A percentile compares a stretch with the other conserved stretches of the same genome.
phyloP scores from a whole-genome alignment of 345 rosid species.

The Brassica rapa region DNA sequence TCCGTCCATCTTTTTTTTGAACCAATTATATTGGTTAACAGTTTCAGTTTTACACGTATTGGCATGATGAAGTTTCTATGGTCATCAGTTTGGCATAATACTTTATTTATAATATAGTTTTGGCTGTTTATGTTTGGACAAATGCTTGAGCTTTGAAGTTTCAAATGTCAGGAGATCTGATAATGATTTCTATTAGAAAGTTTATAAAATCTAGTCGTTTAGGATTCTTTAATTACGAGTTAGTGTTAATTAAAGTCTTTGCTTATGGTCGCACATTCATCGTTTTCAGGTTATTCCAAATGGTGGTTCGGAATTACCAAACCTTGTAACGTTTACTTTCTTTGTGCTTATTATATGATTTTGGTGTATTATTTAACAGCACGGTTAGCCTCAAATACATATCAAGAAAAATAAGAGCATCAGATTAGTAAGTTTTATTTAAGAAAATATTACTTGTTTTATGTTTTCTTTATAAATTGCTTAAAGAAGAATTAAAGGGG shows the following conservation, averaged over 20 bases:
- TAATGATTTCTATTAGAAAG: neutral
- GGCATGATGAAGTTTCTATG: neutral
- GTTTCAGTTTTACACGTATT: slow-evolving; percentile 1
- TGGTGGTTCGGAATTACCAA: neutral
- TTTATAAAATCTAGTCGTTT: neutral
- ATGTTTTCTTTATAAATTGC: neutral
- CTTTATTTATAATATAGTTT: neutral
- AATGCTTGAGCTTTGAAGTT: neutral
- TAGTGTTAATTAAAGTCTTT: neutral
- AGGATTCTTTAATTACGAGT: neutral
- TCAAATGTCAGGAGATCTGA: neutral
- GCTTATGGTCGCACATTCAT: neutral
- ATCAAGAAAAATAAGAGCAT: neutral
- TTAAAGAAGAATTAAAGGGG: neutral
- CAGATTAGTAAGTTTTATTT: neutral
- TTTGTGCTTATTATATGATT: neutral
- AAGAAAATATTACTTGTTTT: neutral
- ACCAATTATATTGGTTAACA: neutral
- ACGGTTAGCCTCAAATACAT: neutral
- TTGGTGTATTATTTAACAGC: neutral
- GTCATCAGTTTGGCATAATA: neutral
- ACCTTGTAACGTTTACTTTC: neutral
- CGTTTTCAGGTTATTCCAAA: neutral
- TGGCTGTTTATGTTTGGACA: neutral
- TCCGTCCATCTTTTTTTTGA: neutral